A percentile compares a stretch with the other conserved stretches of the same genome.
These are phyloP conservation scores for Solanum medicagineum DNA, from an alignment of 257 asterid genomes.

Conservation along the genomic window DNA sequence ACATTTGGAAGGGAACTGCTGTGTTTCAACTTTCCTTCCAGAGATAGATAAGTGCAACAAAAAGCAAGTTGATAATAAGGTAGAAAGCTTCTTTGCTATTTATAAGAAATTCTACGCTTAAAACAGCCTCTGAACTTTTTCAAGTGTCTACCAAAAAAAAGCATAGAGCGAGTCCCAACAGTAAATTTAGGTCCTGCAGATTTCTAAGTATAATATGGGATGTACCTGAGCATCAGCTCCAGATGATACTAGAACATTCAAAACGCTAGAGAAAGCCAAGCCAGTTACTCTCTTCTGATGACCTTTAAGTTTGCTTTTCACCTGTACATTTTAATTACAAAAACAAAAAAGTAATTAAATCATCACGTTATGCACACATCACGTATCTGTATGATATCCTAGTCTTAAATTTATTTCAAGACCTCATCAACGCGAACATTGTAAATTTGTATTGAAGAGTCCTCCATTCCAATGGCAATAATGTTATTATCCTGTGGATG, in stretches of 20 bases:
- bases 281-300: slow-evolving; percentile 65
- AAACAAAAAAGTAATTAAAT: not conserved
- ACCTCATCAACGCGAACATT: slow-evolving; percentile 52
- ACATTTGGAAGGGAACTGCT: not conserved
- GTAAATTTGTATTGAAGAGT: slow-evolving; percentile 45
- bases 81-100: not conserved
- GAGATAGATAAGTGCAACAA: not conserved
- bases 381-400: not conserved
- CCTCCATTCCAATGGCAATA: slow-evolving; percentile 70
- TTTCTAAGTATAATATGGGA: not conserved
- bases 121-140: not conserved
- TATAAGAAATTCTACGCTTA: not conserved
- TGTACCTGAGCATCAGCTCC: slow-evolving; percentile 74
- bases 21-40: not conserved
- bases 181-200: not conserved
- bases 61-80: not conserved
- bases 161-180: not conserved
- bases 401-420: not conserved
- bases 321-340: slow-evolving; percentile 20
- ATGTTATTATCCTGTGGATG: slow-evolving; percentile 61
- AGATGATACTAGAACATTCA: slow-evolving; percentile 48
- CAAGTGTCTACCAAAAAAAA: not conserved
- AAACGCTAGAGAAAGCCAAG: slow-evolving; percentile 52
- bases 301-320: slow-evolving; percentile 39
- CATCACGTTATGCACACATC: not conserved